Base-by-base conservation (phyloP, 2,329 filamentous ascomycete genomes). In the Coniochaeta sp. region DNA sequence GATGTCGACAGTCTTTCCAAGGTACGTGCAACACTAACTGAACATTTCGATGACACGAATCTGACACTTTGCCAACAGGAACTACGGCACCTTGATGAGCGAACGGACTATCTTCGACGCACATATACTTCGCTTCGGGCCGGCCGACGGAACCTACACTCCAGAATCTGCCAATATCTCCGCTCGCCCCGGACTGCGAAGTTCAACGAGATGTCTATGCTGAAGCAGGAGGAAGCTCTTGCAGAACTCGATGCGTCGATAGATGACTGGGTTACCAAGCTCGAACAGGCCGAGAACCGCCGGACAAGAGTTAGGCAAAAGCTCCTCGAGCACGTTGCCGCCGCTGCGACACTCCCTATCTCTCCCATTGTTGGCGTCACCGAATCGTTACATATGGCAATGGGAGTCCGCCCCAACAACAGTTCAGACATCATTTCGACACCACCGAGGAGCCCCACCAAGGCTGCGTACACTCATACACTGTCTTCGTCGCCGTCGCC, bases 261-360 rank as follows among this genome's bases (percentile, higher is more conserved):
- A 56, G 88, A 91, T 60, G 86, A 90, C 63, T 91, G 88, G 85
- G 82, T 88, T 48, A 75, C 71, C 59, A 91, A 91, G 70, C 78
- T 91, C n/a, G 88, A 91, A 62, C 79, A 86, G 56, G 86, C 87
- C 9, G 88, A 92, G 66, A 89, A 91, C 63, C 77, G 88, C 61
- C 82, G 87, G 35, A 85, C 83, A 14, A 78, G 86, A 6, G 82
- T 92, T 42, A 80, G 87, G 32, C 87, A 91, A 64, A 92, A 91
- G 73, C 73, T 92, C 12, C 77, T 92, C 3, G 87, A 92, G 67
- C 88, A 92, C 62, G 83, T 91, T 50, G 87, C 88, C 46, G 88
- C 86, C 14, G 85, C 87, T 2, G 71, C 81, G 49, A 80, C 79
- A 6, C 71, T 86, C 12, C 65, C 71, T 28, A 13, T 48, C 8